phyloP scores from a whole-genome alignment of 164 flowering plant genomes.

The Euptelea pleiosperma region DNA sequence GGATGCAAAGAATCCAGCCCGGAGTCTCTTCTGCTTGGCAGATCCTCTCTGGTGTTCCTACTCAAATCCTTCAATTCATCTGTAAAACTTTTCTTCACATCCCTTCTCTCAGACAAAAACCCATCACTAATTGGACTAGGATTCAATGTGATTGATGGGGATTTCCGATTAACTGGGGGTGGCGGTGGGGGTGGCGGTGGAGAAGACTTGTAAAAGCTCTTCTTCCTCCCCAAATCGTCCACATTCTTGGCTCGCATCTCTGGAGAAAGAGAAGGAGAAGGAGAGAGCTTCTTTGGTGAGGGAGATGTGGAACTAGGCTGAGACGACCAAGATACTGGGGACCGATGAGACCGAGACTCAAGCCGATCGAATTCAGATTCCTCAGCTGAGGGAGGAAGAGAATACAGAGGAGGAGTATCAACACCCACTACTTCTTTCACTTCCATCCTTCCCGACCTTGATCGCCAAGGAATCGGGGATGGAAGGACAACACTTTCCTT shows the following conservation, averaged over 20 bases:
- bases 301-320: conserved; percentile 27
- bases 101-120: conserved; percentile 15
- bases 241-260: conserved; percentile 39
- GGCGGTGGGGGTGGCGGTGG: conserved; percentile 31
- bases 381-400: conserved; percentile 32
- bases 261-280: conserved; percentile 38
- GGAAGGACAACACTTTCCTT: conserved; percentile 56
- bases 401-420: conserved; percentile 15
- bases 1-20: conserved; percentile 8
- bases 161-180: conserved; percentile 16
- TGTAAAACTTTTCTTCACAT: conserved; percentile 12
- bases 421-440: conserved; percentile 32
- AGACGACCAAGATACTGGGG: conserved; percentile 26
- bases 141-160: conserved; percentile 19
- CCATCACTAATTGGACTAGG: conserved; percentile 16
- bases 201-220: conserved; percentile 21
- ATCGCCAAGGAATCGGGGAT: conserved; percentile 86
- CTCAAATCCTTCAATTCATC: conserved; percentile 28
- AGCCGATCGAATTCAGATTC: conserved; percentile 31
- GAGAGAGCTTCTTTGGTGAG: conserved; percentile 43
- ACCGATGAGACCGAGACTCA: conserved; percentile 23
- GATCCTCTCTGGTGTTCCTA: conserved; percentile 18
- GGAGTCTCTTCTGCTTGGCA: conserved; percentile 10
- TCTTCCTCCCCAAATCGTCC: conserved; percentile 49
- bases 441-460: conserved; percentile 75